phyloP scores from a whole-genome alignment of 129 eudicot genomes.

The sunflower (Helianthus annuus) region DNA sequence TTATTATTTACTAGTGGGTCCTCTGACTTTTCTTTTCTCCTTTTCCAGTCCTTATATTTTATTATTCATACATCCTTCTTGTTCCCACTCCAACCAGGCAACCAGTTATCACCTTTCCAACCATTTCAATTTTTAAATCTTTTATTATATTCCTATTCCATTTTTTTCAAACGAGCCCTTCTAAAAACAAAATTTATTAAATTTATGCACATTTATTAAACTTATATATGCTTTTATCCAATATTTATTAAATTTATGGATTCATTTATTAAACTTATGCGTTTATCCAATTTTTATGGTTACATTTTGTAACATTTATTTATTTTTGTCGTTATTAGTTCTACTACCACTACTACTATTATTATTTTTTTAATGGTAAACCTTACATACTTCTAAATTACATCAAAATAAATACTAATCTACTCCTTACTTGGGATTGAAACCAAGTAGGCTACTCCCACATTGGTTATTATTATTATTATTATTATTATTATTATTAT shows the following conservation, averaged over 20 bases:
- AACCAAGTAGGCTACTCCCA: too few species aligned
- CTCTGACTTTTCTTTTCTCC: slow-evolving; percentile 25
- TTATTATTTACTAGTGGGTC: slow-evolving; percentile 37
- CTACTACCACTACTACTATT: too few species aligned
- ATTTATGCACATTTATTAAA: too few species aligned
- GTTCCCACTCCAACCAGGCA: slow-evolving; percentile 32
- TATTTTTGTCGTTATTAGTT: not conserved
- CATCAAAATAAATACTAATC: too few species aligned
- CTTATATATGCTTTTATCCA: too few species aligned
- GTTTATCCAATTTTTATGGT: not conserved
- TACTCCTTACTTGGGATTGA: too few species aligned
- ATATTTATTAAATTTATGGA: too few species aligned
- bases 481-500: not conserved
- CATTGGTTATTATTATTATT: not conserved
- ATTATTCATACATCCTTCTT: slow-evolving; percentile 13
- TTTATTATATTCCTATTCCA: not conserved
- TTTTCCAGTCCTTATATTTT: slow-evolving; percentile 24
- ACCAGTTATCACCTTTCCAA: slow-evolving; percentile 41
- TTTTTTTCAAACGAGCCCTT: not conserved
- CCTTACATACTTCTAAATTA: too few species aligned
- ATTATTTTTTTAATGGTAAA: too few species aligned
- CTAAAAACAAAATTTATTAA: slow-evolving; percentile 10
- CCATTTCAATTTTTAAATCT: slow-evolving; percentile 23
- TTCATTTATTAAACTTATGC: not conserved
- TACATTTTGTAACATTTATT: not conserved